Conservation (phyloP, 1,139 yeast genomes). For the Eremothecium coryli region DNA sequence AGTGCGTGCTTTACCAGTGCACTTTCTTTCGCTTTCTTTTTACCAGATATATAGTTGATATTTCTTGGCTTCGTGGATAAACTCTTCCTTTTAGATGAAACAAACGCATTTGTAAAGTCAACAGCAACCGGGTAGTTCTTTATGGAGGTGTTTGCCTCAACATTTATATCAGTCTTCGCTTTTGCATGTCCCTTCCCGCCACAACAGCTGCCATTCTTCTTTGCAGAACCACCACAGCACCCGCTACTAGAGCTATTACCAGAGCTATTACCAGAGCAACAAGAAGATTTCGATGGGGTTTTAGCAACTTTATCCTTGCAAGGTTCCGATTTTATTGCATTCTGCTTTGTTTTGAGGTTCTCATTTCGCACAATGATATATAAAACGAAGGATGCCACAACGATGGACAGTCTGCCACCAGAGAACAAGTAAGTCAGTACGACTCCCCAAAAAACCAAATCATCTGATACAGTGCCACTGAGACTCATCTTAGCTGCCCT, state of each 20-base stretch:
- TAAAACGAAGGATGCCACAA: conserved; percentile 23
- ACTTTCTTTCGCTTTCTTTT: conserved; percentile 18
- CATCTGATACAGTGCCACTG: background rate
- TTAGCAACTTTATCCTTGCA: conserved; percentile 3
- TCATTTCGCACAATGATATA: conserved; percentile 19
- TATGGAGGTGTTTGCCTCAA: conserved; percentile 2
- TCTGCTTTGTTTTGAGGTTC: conserved; percentile 7
- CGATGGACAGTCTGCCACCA: conserved; percentile 34
- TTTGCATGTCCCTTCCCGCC: conserved; percentile 27
- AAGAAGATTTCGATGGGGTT: conserved; percentile 11
- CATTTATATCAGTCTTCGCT: conserved; percentile 15
- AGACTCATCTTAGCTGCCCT: no score
- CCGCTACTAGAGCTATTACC: conserved; percentile 15
- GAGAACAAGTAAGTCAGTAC: conserved; percentile 11
- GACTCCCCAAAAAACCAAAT: conserved; percentile 10
- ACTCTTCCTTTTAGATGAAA: conserved; percentile 13
- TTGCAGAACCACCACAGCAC: conserved; percentile 15
- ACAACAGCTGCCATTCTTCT: conserved; percentile 18
- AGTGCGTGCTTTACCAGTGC: conserved; percentile 24
- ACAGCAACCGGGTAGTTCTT: conserved; percentile 30
- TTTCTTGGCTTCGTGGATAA: conserved; percentile 11
- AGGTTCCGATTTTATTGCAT: background rate
- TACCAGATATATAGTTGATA: conserved; percentile 19
- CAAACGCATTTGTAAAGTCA: conserved; percentile 35
- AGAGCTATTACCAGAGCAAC: conserved; percentile 17